phyloP scores from a whole-genome alignment of 148 eudicot genomes.

The Cornus kousa region DNA sequence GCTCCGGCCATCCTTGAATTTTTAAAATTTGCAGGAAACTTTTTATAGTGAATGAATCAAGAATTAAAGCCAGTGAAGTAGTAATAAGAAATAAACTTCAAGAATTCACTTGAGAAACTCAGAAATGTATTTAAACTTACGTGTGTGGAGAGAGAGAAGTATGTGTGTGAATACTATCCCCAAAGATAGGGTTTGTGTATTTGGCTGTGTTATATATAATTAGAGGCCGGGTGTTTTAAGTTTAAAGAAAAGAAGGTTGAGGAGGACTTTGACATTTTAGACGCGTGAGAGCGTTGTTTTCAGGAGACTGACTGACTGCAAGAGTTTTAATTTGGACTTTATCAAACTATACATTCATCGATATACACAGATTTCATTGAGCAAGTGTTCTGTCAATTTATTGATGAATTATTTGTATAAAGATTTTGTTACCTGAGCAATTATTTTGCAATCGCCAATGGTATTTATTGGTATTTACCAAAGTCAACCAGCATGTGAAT shows the following conservation, averaged over 20 bases:
- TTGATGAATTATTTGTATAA: no score
- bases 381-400: no score
- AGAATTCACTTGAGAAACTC: not conserved
- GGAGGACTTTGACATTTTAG: conserved; percentile 2
- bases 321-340: not conserved
- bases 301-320: not conserved
- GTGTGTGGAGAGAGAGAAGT: not conserved
- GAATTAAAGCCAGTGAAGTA: not conserved
- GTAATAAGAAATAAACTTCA: not conserved
- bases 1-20: conserved; percentile 18
- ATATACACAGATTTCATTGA: not conserved
- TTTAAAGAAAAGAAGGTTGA: no score
- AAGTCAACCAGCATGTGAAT: no score
- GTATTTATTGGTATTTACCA: no score
- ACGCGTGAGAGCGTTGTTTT: conserved; percentile 9
- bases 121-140: not conserved
- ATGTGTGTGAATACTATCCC: not conserved
- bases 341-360: not conserved
- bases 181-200: not conserved
- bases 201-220: not conserved
- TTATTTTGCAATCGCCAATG: no score
- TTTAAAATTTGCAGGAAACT: not conserved
- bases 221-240: no score
- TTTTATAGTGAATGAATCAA: not conserved
- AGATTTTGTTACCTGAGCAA: no score